Evolutionary conservation across 1,284 basidiomycete species (phyloP), one percentile per base, ranked within the genome.

Genomic region (Ceratorhiza oryzae-sativae): DNA sequence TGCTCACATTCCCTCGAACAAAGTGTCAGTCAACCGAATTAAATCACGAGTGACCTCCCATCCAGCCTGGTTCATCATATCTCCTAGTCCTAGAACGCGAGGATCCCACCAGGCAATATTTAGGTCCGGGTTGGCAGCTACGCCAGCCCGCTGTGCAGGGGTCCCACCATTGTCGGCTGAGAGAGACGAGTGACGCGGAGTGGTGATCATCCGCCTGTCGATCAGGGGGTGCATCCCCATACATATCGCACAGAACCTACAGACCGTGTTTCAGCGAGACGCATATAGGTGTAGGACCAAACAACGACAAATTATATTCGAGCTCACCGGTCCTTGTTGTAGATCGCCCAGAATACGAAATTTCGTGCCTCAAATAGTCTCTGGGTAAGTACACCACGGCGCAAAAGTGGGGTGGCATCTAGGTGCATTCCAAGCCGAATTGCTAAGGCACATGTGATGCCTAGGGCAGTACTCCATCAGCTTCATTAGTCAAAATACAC

Each of bases 221-320:
- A 71, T 71, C 3, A 71, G 25, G n/a, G 67, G 67, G 32, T 71
- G 55, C 56, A 71, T 58, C n/a, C 67, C 67, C 67, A 71, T 59
- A 25, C 67, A 71, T 2, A 30, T 71, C 10, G 55, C 55, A 12
- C 15, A 27, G 13, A 39, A 39, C 36, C 36, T 39, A 39, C 34
- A 39, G 36, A 13, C 9, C 10, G 18, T 58, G 8, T 18, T 41
- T 58, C n/a, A 58, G 55, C 6, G 6, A 41, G 20, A 23, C 27
- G 34, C 55, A 58, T 41, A 58, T 15, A 23, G 4, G 8, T 0
- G 18, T 6, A 39, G 36, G 36, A 39, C 36, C 36, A 39, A 39
- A 39, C 36, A 39, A 39, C 36, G 6, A 13, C 36, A 39, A 39
- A 39, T 13, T 39, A 39, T 6, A 12, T 48, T 6, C 36, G 13